These are phyloP conservation scores for Linnemannia elongata DNA, from an alignment of 192 early-diverging fungal species.

Conservation along the genomic window DNA sequence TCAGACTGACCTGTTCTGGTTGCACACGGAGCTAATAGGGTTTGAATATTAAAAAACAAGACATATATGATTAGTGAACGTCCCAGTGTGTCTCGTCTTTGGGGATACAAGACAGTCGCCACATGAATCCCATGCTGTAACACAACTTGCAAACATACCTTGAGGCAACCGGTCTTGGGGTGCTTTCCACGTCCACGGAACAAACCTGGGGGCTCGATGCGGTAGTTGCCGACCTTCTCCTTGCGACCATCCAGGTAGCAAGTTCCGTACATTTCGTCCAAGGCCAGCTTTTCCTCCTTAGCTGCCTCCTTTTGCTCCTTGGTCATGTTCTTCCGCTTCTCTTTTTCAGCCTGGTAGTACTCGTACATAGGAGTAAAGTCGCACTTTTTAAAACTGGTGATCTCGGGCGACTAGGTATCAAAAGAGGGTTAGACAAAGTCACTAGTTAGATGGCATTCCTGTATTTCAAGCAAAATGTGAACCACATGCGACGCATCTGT, in stretches of 20 bases:
- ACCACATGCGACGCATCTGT: neutral
- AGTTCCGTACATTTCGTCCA: conserved; percentile 84
- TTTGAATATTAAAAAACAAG: neutral
- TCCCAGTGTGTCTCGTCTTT: too few relatives aligned
- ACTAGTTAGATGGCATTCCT: neutral
- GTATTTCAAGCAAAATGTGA: neutral
- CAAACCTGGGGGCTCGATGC: conserved; percentile 96
- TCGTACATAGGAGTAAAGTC: conserved; percentile 91
- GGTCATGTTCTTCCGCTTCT: conserved; percentile 85
- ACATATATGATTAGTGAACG: neutral
- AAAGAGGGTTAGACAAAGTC: neutral
- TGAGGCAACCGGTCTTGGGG: conserved; percentile 93
- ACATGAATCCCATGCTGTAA: too few relatives aligned
- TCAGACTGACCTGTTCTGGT: conserved; percentile 96
- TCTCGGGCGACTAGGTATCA: conserved; percentile 68
- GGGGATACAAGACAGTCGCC: neutral
- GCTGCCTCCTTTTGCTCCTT: conserved; percentile 90
- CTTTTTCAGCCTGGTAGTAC: conserved; percentile 80
- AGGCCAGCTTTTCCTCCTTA: conserved; percentile 76
- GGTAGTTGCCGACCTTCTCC: conserved; percentile 97
- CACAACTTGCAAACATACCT: conserved; percentile 63
- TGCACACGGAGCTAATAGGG: conserved; percentile 75
- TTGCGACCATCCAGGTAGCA: conserved; percentile 89
- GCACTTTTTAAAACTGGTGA: conserved; percentile 86
- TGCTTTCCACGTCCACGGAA: conserved; percentile 98